Evolutionary conservation across 306 rosid genomes (phyloP).

Genomic region (Fragaria iinumae): DNA sequence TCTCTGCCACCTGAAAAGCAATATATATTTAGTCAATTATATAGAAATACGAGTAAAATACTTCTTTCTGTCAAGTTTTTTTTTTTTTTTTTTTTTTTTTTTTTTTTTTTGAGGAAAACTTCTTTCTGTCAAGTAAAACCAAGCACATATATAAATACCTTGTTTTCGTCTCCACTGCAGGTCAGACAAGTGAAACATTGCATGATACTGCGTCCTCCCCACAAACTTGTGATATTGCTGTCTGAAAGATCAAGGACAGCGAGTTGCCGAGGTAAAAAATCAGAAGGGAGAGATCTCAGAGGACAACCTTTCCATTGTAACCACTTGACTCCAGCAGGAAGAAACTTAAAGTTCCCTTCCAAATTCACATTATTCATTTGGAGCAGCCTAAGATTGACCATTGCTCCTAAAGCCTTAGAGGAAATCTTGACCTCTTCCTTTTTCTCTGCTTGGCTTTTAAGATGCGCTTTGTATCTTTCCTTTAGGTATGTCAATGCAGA

Average conservation of each 20-base stretch:
- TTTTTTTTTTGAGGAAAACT: background rate
- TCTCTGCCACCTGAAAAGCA: slow-evolving; percentile 46
- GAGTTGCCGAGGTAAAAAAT: slow-evolving; percentile 42
- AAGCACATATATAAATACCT: background rate
- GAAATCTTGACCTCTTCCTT: slow-evolving; percentile 21
- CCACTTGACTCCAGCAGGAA: slow-evolving; percentile 62
- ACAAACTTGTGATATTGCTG: slow-evolving; percentile 37
- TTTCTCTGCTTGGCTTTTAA: slow-evolving; percentile 27
- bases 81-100: no score
- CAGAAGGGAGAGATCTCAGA: slow-evolving; percentile 36
- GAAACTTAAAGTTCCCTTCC: slow-evolving; percentile 38
- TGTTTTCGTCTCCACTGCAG: background rate
- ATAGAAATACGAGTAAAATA: no score
- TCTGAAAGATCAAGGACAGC: slow-evolving; percentile 61
- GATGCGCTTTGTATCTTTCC: slow-evolving; percentile 31
- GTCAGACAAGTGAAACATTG: slow-evolving; percentile 25
- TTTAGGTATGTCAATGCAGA: slow-evolving; percentile 30
- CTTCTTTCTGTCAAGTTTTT: no score
- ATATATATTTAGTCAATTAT: background rate
- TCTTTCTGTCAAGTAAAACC: background rate
- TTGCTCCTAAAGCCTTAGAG: slow-evolving; percentile 38
- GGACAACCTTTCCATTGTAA: slow-evolving; percentile 68
- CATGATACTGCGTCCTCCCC: slow-evolving; percentile 28
- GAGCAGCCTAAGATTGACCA: slow-evolving; percentile 50
- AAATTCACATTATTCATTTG: slow-evolving; percentile 50